These are phyloP conservation scores for Raffaelea arxii DNA, from an alignment of 2,329 filamentous ascomycete species.

Conservation along the genomic window DNA sequence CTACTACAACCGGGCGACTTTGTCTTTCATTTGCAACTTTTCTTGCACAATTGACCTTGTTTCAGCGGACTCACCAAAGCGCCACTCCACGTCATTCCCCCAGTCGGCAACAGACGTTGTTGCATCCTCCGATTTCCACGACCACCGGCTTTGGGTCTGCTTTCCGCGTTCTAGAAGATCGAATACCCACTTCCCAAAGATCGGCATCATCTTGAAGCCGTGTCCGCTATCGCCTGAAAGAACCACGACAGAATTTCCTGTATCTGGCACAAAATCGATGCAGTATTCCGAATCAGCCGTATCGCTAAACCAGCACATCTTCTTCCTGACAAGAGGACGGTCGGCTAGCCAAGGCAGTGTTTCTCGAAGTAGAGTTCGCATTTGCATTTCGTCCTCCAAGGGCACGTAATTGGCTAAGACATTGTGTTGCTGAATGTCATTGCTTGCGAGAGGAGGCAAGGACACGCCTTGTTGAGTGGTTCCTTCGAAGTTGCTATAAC, in stretches of 20 bases:
- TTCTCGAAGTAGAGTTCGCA: slow-evolving; percentile 39
- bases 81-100: too few species aligned
- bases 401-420: too few species aligned
- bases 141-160: slow-evolving; percentile 37
- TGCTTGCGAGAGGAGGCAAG: too few species aligned
- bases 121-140: slow-evolving; percentile 36
- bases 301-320: slow-evolving; percentile 55
- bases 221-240: slow-evolving; percentile 51
- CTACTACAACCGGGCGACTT: too few species aligned
- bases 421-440: too few species aligned
- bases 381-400: slow-evolving; percentile 37
- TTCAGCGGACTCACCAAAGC: too few species aligned
- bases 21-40: too few species aligned
- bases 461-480: too few species aligned
- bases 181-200: slow-evolving; percentile 45
- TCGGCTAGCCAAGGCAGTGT: slow-evolving; percentile 42
- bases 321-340: slow-evolving; percentile 42
- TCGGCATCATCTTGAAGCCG: slow-evolving; percentile 53
- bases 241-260: slow-evolving; percentile 32
- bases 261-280: slow-evolving; percentile 47
- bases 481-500: too few species aligned
- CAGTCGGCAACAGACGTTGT: too few species aligned
- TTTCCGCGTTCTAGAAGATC: slow-evolving; percentile 32
- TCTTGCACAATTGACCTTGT: too few species aligned
- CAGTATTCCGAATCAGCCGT: slow-evolving; percentile 50